phyloP scores from a whole-genome alignment of 129 eudicot species.

The Kitagawia praeruptora region DNA sequence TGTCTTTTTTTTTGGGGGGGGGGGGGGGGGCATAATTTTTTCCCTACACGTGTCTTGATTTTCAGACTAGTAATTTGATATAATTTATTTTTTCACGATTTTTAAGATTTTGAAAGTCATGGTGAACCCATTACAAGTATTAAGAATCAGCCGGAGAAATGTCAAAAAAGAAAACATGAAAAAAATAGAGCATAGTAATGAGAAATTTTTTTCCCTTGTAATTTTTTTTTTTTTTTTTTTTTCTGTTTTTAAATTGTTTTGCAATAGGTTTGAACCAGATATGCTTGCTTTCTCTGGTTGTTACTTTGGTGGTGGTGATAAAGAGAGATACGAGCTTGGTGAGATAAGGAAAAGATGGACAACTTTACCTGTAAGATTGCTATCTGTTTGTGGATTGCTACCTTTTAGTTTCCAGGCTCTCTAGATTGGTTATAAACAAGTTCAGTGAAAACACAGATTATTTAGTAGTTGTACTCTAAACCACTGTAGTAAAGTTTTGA shows the following conservation, averaged over 20 bases:
- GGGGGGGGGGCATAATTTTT: no score
- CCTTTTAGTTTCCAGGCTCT: background rate
- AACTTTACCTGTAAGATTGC: constrained; percentile 75
- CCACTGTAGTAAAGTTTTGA: background rate
- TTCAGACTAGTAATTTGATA: no score
- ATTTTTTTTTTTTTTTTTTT: background rate
- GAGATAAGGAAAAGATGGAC: constrained; percentile 96
- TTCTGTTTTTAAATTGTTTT: background rate
- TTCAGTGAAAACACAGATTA: background rate
- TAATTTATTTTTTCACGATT: no score
- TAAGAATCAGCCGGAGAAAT: background rate
- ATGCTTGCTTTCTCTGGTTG: constrained; percentile 99
- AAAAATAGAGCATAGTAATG: no score
- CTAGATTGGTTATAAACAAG: background rate
- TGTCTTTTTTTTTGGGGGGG: no score
- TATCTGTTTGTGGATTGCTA: background rate
- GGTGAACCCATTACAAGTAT: background rate
- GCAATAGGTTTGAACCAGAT: constrained; percentile 85
- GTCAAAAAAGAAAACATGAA: background rate
- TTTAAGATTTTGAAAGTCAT: background rate
- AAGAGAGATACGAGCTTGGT: constrained; percentile 87
- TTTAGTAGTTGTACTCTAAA: background rate
- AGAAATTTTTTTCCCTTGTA: background rate
- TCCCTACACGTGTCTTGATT: no score
- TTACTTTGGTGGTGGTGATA: constrained; percentile 97